Base-by-base conservation (phyloP, 1,284 basidiomycete genomes). In the Apiotrichum akiyoshidainum region DNA sequence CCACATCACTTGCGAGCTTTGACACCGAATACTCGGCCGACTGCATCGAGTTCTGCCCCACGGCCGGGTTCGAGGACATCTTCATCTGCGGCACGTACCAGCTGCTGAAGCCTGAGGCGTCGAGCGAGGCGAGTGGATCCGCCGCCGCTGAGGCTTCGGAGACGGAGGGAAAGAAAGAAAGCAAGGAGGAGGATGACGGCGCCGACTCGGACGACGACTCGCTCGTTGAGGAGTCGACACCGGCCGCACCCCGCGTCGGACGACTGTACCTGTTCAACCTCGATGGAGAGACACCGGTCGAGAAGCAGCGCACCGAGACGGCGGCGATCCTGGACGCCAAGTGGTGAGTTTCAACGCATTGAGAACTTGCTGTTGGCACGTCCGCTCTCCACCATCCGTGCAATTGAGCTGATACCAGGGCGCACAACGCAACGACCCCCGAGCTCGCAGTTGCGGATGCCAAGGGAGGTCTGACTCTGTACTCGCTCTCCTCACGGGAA, bases 301-400 rank as follows among this genome's bases (percentile, higher is more conserved):
- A 87, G 67, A 68, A 87, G 4, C 87, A 92, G 68, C 79, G 86
- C 22, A 81, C 91, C 44, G 82, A 87, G 56, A 80, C 89, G 14
- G 86, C 91, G 1, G 93, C 92, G 12, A 83, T 97, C 31, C 81
- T 89, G n/a, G 93, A 97, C 71, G 86, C 91, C 82, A 95, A 95
- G 82, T 97, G 93, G 93, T 90, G 65, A 16, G 51, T 42, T 49
- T 49, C 7, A 13, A 16, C 46, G 42, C 2, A 2, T 4, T 11
- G n/a, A n/a, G n/a, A n/a, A n/a, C n/a, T n/a, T n/a, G n/a, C n/a
- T n/a, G n/a, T n/a, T n/a, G n/a, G n/a, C n/a, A n/a, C n/a, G n/a
- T n/a, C n/a, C n/a, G n/a, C n/a, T n/a, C n/a, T n/a, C n/a, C n/a
- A n/a, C n/a, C n/a, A n/a, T n/a, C n/a, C n/a, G n/a, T n/a, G n/a